These are phyloP conservation scores for Corynascus novoguineensis DNA, from an alignment of 495 filamentous ascomycete species.

Conservation along the genomic window DNA sequence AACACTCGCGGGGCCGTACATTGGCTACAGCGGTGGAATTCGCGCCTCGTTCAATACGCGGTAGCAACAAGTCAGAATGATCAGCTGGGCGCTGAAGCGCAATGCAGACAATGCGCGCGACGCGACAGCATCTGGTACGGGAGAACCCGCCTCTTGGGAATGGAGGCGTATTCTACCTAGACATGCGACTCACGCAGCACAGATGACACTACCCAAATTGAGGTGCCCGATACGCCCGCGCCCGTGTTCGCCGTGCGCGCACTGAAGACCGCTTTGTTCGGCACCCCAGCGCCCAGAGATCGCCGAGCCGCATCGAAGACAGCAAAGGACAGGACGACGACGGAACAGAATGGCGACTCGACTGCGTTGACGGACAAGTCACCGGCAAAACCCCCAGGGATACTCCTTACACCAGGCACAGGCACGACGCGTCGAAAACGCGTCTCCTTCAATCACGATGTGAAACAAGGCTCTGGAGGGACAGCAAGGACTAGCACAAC, in stretches of 20 bases:
- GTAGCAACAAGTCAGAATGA: constrained; percentile 36
- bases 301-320: constrained; percentile 7
- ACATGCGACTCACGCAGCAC: constrained; percentile 9
- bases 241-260: constrained; percentile 91
- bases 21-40: neutral
- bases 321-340: constrained; percentile 25
- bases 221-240: constrained; percentile 85
- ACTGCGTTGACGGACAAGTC: constrained; percentile 24
- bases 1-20: neutral
- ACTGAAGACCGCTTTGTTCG: constrained; percentile 85
- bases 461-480: constrained; percentile 37
- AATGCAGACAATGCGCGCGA: constrained; percentile 29
- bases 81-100: constrained; percentile 52
- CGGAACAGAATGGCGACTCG: constrained; percentile 16
- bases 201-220: constrained; percentile 48
- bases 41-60: neutral
- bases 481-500: constrained; percentile 36
- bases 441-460: constrained; percentile 73
- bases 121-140: constrained; percentile 25
- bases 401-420: constrained; percentile 85
- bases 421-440: constrained; percentile 74
- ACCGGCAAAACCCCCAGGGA: constrained; percentile 48
- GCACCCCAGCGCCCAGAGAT: constrained; percentile 58
- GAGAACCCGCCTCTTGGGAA: neutral
- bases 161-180: neutral